These are phyloP conservation scores for Sphenostylis stenocarpa DNA, from an alignment of 306 rosid species.

Conservation along the genomic window DNA sequence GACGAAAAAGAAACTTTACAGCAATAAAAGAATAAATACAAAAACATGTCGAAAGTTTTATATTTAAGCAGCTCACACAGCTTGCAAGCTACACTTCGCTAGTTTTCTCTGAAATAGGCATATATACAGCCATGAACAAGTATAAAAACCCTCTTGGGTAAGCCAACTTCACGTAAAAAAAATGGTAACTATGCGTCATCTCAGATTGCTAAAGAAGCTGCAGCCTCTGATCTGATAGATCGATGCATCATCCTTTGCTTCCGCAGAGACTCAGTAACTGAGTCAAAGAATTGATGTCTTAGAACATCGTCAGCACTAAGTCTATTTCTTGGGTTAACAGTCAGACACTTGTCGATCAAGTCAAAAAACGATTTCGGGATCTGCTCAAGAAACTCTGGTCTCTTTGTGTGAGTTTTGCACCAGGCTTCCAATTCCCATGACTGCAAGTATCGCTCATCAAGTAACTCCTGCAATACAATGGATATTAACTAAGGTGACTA, in stretches of 20 bases:
- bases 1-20: background rate
- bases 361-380: constrained; percentile 57
- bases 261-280: constrained; percentile 41
- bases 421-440: constrained; percentile 50
- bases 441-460: constrained; percentile 44
- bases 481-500: background rate
- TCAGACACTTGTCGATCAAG: constrained; percentile 64
- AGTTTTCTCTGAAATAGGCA: background rate
- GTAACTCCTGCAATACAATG: constrained; percentile 54
- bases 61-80: background rate
- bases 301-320: constrained; percentile 64
- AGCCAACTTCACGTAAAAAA: background rate
- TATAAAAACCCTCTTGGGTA: background rate
- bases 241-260: constrained; percentile 46
- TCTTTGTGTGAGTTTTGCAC: constrained; percentile 56
- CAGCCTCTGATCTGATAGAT: constrained; percentile 18
- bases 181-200: background rate
- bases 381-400: constrained; percentile 52
- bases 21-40: background rate
- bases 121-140: constrained; percentile 12
- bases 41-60: background rate
- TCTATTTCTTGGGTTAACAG: constrained; percentile 66
- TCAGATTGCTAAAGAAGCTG: constrained; percentile 14
- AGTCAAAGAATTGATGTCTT: constrained; percentile 61
- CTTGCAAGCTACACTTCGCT: background rate